Evolutionary conservation across 495 filamentous ascomycete species (phyloP).

Genomic region (Penicillium taxi): DNA sequence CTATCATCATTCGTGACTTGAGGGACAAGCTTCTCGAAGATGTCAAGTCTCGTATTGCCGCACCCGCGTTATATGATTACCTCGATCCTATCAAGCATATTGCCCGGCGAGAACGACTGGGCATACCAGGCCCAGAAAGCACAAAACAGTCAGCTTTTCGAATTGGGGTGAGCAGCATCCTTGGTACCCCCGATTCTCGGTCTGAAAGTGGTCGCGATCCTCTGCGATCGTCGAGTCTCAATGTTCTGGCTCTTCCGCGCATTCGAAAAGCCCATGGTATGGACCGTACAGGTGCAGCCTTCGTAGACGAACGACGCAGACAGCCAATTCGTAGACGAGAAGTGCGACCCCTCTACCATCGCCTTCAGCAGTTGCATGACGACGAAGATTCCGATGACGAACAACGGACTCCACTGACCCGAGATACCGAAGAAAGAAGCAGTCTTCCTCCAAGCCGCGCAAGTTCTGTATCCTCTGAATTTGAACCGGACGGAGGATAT

Average conservation of each 20-base stretch:
- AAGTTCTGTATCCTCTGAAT: slow-evolving; percentile 57
- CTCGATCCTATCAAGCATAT: slow-evolving; percentile 75
- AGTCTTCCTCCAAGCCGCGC: slow-evolving; percentile 73
- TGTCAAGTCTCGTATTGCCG: slow-evolving; percentile 74
- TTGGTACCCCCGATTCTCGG: slow-evolving; percentile 63
- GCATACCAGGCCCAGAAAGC: slow-evolving; percentile 62
- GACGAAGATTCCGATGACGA: slow-evolving; percentile 59
- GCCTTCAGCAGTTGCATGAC: slow-evolving; percentile 47
- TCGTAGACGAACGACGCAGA: slow-evolving; percentile 69
- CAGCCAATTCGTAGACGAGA: slow-evolving; percentile 44
- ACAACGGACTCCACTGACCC: slow-evolving; percentile 47
- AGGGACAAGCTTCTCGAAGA: slow-evolving; percentile 76
- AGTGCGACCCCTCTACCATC: slow-evolving; percentile 51
- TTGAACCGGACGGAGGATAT: slow-evolving; percentile 55
- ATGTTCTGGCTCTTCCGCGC: slow-evolving; percentile 59
- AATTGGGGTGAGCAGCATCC: slow-evolving; percentile 44
- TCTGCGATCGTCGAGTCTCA: slow-evolving; percentile 35
- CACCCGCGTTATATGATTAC: slow-evolving; percentile 71
- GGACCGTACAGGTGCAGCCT: slow-evolving; percentile 56
- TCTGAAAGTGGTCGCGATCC: slow-evolving; percentile 25
- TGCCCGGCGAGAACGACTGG: slow-evolving; percentile 64
- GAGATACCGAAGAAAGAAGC: slow-evolving; percentile 75
- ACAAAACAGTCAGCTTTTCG: slow-evolving; percentile 41
- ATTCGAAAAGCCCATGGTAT: slow-evolving; percentile 59
- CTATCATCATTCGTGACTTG: slow-evolving; percentile 71